A percentile compares a stretch with the other conserved stretches of the same genome.
These are phyloP conservation scores for Wickerhamia fluorescens DNA, from an alignment of 805 yeast genomes.

Conservation along the genomic window DNA sequence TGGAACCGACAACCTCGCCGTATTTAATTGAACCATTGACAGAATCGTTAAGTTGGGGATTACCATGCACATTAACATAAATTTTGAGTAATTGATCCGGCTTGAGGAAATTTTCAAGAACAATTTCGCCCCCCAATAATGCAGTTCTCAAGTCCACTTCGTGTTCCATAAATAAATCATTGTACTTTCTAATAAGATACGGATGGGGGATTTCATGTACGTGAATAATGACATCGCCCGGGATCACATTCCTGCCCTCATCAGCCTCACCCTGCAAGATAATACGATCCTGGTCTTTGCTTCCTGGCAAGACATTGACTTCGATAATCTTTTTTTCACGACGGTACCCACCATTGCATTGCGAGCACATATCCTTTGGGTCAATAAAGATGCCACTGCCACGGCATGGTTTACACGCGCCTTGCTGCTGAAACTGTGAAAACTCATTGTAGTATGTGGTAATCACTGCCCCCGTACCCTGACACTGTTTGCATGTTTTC, in stretches of 20 bases:
- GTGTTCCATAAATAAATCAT: constrained; percentile 38
- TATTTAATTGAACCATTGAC: constrained; percentile 17
- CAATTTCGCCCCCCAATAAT: constrained; percentile 48
- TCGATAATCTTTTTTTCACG: constrained; percentile 45
- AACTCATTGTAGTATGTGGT: constrained; percentile 36
- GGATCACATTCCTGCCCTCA: constrained; percentile 49
- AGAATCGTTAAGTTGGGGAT: constrained; percentile 9
- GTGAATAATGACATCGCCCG: constrained; percentile 63
- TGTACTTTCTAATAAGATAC: constrained; percentile 33
- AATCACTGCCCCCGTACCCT: constrained; percentile 41
- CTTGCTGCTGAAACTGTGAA: constrained; percentile 34
- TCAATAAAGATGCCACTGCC: constrained; percentile 26
- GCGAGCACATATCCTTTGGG: constrained; percentile 16
- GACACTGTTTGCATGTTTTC: constrained; percentile 28
- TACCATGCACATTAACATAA: constrained; percentile 31
- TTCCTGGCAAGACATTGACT: constrained; percentile 51
- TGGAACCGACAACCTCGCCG: constrained; percentile 47
- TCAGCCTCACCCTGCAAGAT: constrained; percentile 58
- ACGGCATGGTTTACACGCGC: constrained; percentile 26
- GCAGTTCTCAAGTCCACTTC: constrained; percentile 49
- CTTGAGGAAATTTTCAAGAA: constrained; percentile 25
- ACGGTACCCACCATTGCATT: constrained; percentile 35
- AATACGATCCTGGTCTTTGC: constrained; percentile 44
- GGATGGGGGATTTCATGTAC: constrained; percentile 36
- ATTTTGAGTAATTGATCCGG: constrained; percentile 23